Conservation (phyloP, 1,284 basidiomycete genomes). For the Trametes sp. region DNA sequence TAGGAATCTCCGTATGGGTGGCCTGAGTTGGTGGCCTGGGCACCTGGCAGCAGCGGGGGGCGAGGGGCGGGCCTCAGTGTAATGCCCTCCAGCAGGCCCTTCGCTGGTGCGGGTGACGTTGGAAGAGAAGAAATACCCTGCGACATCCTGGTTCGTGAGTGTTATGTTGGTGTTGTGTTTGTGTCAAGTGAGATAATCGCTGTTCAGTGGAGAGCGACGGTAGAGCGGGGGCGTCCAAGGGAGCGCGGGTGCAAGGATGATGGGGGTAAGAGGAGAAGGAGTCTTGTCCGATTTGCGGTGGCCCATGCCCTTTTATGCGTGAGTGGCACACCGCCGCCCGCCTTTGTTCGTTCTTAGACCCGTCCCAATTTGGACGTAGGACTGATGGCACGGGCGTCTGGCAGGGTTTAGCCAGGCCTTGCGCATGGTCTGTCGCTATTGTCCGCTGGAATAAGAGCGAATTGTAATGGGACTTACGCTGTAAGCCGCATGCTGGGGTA, state of each 20-base stretch:
- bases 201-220: not conserved
- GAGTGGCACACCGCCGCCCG: constrained; percentile 12
- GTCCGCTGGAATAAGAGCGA: not conserved
- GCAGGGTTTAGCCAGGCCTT: not conserved
- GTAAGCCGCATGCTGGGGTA: too few species aligned
- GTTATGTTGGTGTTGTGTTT: not conserved
- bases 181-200: not conserved
- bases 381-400: not conserved
- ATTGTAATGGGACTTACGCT: too few species aligned
- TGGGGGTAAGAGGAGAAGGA: constrained; percentile 2
- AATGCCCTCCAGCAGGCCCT: too few species aligned
- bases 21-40: too few species aligned
- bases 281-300: not conserved
- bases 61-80: too few species aligned
- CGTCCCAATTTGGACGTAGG: constrained; percentile 8
- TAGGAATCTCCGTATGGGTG: too few species aligned
- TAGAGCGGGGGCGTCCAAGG: not conserved
- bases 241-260: not conserved
- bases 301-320: constrained; percentile 1
- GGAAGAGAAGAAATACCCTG: too few species aligned
- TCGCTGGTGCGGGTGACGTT: too few species aligned
- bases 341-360: constrained; percentile 18
- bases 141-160: not conserved
- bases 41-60: too few species aligned
- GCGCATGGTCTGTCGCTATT: not conserved